phyloP scores from a whole-genome alignment of 768 basidiomycete species.

The Leccinum rimulosum region DNA sequence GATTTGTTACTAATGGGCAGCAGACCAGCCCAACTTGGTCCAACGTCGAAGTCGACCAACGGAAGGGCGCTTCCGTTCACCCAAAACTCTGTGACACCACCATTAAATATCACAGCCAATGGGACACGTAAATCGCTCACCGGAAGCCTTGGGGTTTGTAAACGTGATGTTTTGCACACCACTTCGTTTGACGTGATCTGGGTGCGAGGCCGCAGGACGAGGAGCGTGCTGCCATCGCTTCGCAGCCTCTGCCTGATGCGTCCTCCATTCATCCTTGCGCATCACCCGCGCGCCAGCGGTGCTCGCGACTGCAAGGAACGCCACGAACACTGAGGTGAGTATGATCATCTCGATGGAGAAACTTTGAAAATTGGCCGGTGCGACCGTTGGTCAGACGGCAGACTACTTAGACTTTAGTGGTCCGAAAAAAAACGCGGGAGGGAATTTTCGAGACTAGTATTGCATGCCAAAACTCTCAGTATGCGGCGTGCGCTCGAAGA shows the following conservation, averaged over 20 bases:
- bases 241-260: slow-evolving; percentile 47
- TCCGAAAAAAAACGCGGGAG: not conserved
- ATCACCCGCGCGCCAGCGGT: slow-evolving; percentile 21
- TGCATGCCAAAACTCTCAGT: not conserved
- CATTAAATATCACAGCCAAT: not conserved
- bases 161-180: slow-evolving; percentile 67
- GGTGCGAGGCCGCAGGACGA: not conserved
- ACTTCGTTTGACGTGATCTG: slow-evolving; percentile 1
- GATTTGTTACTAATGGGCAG: slow-evolving; percentile 60
- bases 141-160: slow-evolving; percentile 59
- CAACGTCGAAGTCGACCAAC: slow-evolving; percentile 68
- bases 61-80: slow-evolving; percentile 68
- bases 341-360: slow-evolving; percentile 11
- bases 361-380: not conserved
- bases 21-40: slow-evolving; percentile 73
- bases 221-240: slow-evolving; percentile 27
- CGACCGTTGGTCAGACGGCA: not conserved
- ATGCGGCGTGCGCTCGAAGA: not conserved
- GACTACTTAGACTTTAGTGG: not conserved
- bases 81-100: slow-evolving; percentile 51
- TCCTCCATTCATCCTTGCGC: slow-evolving; percentile 42
- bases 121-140: slow-evolving; percentile 30
- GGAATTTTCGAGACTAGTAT: not conserved
- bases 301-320: slow-evolving; percentile 9
- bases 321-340: slow-evolving; percentile 3